Evolutionary conservation across 2,329 filamentous ascomycete genomes (phyloP).

Genomic region (Colletotrichum gigasporum): DNA sequence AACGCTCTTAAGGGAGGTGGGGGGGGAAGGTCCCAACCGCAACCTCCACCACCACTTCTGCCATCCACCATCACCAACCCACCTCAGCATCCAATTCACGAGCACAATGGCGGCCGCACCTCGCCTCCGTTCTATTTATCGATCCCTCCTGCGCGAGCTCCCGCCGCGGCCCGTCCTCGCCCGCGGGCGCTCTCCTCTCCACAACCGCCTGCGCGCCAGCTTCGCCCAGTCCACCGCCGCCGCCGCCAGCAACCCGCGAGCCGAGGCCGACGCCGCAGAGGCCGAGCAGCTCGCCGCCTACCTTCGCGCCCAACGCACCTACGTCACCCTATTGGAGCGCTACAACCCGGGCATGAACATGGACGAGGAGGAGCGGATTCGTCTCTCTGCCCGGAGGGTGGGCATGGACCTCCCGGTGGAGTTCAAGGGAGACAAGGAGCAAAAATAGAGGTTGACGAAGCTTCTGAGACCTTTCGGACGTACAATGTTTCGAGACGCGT

Average conservation of each 20-base stretch:
- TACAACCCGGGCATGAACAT: slow-evolving; percentile 95
- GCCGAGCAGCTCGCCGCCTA: slow-evolving; percentile 86
- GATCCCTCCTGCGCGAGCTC: slow-evolving; percentile 87
- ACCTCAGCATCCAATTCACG: background rate
- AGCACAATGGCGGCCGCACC: slow-evolving; percentile 43
- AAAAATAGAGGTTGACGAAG: background rate
- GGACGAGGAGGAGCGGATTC: slow-evolving; percentile 84
- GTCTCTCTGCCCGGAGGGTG: slow-evolving; percentile 85
- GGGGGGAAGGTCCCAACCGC: too few species aligned
- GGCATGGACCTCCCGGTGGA: slow-evolving; percentile 88
- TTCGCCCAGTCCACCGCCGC: slow-evolving; percentile 55
- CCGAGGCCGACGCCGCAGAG: slow-evolving; percentile 45
- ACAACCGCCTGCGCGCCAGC: slow-evolving; percentile 72
- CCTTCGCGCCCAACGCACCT: slow-evolving; percentile 84
- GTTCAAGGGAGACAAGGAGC: slow-evolving; percentile 47
- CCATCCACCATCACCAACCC: background rate
- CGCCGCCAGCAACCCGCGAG: slow-evolving; percentile 36
- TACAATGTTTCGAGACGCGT: background rate
- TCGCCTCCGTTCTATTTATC: slow-evolving; percentile 80
- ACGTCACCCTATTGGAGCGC: slow-evolving; percentile 82
- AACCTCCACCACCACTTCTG: background rate
- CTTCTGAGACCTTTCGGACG: background rate
- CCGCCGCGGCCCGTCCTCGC: slow-evolving; percentile 72
- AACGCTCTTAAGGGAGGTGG: too few species aligned
- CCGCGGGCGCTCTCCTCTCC: slow-evolving; percentile 71